Percentiles rank a stretch among this genome's conserved stretches.
Conservation (phyloP, 148 eudicot species). For the Rhododendron mucronatum region DNA sequence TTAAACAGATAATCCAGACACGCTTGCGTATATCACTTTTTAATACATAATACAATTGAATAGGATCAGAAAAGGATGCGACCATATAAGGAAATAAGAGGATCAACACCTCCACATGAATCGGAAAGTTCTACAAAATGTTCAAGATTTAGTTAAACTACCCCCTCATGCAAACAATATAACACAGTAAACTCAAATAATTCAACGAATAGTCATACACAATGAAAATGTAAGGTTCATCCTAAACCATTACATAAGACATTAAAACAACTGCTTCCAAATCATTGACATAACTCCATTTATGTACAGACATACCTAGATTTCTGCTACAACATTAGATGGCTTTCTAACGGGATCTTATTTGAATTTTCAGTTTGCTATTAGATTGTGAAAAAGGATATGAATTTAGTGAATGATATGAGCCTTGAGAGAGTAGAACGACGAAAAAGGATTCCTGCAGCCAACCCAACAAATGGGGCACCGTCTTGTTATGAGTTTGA, state of each 20-base stretch:
- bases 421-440: not conserved
- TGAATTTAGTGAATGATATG: not conserved
- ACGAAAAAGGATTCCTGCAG: not conserved
- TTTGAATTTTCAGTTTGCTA: not conserved
- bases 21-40: not conserved
- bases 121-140: not conserved
- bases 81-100: not conserved
- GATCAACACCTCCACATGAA: not conserved
- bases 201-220: not conserved
- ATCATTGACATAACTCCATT: not conserved
- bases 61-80: not conserved
- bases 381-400: not conserved
- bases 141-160: not conserved
- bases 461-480: not conserved
- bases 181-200: not conserved
- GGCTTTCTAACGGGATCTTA: not conserved
- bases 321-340: not conserved
- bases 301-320: too few species aligned
- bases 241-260: not conserved
- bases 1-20: not conserved
- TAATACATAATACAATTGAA: not conserved
- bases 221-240: not conserved
- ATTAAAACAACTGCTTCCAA: not conserved
- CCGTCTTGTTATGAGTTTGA: not conserved
- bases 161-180: not conserved